phyloP scores from a whole-genome alignment of 2,329 filamentous ascomycete genomes.

The Cladophialophora psammophila region DNA sequence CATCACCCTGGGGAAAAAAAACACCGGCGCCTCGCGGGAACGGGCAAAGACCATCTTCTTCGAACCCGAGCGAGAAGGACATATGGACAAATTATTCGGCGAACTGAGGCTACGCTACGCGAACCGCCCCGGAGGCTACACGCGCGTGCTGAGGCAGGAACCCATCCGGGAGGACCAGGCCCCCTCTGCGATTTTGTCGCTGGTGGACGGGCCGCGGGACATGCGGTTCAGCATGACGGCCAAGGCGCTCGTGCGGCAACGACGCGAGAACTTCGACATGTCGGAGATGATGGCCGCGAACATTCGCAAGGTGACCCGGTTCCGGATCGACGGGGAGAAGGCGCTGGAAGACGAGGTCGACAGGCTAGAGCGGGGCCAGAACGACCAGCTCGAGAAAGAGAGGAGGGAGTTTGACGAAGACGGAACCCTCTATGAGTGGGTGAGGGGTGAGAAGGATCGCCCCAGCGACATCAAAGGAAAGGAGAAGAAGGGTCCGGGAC shows the following conservation, averaged over 20 bases:
- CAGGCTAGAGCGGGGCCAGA: slow-evolving; percentile 60
- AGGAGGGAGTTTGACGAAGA: slow-evolving; percentile 41
- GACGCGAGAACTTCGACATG: slow-evolving; percentile 61
- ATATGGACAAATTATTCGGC: slow-evolving; percentile 85
- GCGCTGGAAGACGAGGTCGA: slow-evolving; percentile 70
- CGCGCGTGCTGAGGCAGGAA: slow-evolving; percentile 90
- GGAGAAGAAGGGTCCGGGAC: slow-evolving; percentile 38
- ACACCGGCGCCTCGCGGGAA: slow-evolving; percentile 80
- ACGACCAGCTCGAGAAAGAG: slow-evolving; percentile 56
- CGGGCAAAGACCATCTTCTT: slow-evolving; percentile 83
- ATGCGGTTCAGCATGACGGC: slow-evolving; percentile 95
- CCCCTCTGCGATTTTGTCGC: slow-evolving; percentile 86
- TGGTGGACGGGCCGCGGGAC: slow-evolving; percentile 93
- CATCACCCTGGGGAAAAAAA: slow-evolving; percentile 90
- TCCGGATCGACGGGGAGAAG: slow-evolving; percentile 69
- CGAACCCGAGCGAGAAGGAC: slow-evolving; percentile 56
- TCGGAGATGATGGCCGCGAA: slow-evolving; percentile 79
- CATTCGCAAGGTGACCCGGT: slow-evolving; percentile 81
- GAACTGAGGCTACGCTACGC: slow-evolving; percentile 80
- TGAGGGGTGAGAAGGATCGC: slow-evolving; percentile 40
- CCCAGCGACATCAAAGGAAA: slow-evolving; percentile 36
- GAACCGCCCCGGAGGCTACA: slow-evolving; percentile 86
- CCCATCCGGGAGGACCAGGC: slow-evolving; percentile 88
- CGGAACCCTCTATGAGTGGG: slow-evolving; percentile 38
- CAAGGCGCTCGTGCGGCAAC: slow-evolving; percentile 73